Percentiles rank a stretch among this genome's conserved stretches.
Conservation (phyloP, 345 rosid genomes). For the Syzygium aromaticum region DNA sequence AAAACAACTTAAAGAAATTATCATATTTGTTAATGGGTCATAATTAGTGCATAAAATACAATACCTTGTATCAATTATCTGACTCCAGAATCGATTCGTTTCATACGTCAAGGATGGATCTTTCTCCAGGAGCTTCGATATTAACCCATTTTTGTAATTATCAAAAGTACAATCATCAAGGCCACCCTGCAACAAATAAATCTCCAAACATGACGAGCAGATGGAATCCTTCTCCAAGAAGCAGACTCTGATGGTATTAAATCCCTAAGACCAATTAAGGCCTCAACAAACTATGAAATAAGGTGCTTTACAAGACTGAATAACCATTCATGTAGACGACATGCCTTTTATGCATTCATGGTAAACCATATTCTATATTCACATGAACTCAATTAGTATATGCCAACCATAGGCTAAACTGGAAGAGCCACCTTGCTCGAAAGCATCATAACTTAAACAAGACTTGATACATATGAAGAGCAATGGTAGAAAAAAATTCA, state of each 20-base stretch:
- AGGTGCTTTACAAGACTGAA: background rate
- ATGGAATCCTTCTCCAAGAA: background rate
- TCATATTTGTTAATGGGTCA: background rate
- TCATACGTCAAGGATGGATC: conserved; percentile 79
- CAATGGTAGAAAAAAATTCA: background rate
- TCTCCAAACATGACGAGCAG: background rate
- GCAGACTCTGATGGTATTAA: background rate
- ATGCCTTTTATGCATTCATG: background rate
- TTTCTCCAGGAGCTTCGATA: conserved; percentile 74
- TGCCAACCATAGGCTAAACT: background rate
- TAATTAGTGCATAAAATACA: background rate
- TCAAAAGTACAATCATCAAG: conserved; percentile 73
- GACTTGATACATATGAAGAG: background rate
- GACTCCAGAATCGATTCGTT: conserved; percentile 78
- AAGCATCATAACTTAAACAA: background rate
- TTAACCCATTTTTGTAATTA: conserved; percentile 67
- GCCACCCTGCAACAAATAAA: conserved; percentile 36
- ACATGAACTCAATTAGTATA: background rate
- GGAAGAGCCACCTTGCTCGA: background rate
- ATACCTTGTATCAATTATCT: conserved; percentile 83
- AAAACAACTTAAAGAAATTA: background rate
- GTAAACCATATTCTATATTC: background rate
- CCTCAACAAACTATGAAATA: background rate
- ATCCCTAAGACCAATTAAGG: background rate
- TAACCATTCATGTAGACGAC: background rate